Evolutionary conservation across 1,139 yeast species (phyloP).

Genomic region (Zygosaccharomyces sapae): DNA sequence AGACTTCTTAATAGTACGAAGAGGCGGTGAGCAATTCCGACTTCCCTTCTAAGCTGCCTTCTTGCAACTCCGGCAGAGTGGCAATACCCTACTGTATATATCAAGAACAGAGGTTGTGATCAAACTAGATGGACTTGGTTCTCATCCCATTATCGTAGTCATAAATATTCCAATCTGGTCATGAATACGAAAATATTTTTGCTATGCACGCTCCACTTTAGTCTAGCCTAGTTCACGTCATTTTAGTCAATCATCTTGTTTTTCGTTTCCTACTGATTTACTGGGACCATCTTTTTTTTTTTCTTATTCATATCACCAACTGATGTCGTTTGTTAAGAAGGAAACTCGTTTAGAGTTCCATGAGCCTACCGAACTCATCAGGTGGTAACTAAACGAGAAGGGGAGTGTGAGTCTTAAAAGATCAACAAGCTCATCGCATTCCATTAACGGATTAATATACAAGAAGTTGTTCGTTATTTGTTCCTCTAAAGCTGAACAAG

Average conservation of each 20-base stretch:
- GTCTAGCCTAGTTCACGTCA: too few relatives aligned
- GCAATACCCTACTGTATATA: too few relatives aligned
- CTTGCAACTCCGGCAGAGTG: too few relatives aligned
- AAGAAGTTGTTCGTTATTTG: not conserved
- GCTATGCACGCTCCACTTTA: not conserved
- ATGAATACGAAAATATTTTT: not conserved
- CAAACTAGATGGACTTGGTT: not conserved
- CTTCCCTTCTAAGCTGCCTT: too few relatives aligned
- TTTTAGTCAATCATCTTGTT: not conserved
- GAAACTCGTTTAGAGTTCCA: not conserved
- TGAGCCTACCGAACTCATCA: conserved; percentile 5
- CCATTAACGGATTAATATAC: conserved; percentile 1
- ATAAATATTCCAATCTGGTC: not conserved
- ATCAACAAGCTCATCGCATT: conserved; percentile 8
- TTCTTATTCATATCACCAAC: conserved; percentile 1
- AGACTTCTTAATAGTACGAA: too few relatives aligned
- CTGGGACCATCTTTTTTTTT: conserved; percentile 5
- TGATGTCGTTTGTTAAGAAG: conserved; percentile 1
- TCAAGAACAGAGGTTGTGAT: too few relatives aligned
- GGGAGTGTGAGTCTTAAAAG: conserved; percentile 5
- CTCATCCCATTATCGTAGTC: not conserved
- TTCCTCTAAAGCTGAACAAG: too few relatives aligned
- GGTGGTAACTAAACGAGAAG: conserved; percentile 11
- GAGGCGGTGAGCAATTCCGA: too few relatives aligned
- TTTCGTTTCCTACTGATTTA: not conserved